Conservation (phyloP, 495 filamentous ascomycete genomes). For the Glutinoglossum americanum region DNA sequence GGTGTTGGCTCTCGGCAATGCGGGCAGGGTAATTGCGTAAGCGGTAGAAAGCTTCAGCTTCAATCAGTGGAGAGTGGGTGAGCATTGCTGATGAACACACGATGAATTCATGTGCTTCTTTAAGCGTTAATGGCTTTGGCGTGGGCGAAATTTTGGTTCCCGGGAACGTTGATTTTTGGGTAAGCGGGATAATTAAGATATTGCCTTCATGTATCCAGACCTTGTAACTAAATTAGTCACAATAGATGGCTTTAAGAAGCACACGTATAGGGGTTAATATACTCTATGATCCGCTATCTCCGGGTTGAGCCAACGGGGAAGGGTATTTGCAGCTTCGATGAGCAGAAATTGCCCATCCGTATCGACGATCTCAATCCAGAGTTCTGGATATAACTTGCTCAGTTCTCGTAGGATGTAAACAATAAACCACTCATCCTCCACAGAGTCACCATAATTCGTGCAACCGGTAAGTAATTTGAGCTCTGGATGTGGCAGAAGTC, state of each 20-base stretch:
- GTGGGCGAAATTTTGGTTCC: not conserved
- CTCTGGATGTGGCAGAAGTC: not conserved
- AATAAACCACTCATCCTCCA: constrained; percentile 94
- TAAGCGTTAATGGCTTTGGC: constrained; percentile 27
- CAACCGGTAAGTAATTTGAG: constrained; percentile 34
- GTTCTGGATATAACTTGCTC: constrained; percentile 43
- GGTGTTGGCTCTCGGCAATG: constrained; percentile 49
- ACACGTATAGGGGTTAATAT: not conserved
- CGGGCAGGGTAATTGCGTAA: constrained; percentile 60
- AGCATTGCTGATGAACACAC: constrained; percentile 26
- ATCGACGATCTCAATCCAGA: constrained; percentile 71
- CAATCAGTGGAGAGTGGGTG: constrained; percentile 44
- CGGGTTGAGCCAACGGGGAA: constrained; percentile 81
- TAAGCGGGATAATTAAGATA: constrained; percentile 3
- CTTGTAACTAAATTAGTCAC: constrained; percentile 1
- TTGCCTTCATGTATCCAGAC: constrained; percentile 17
- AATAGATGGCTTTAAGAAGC: constrained; percentile 12
- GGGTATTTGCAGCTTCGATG: constrained; percentile 72
- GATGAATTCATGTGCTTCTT: constrained; percentile 39
- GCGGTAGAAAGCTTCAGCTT: constrained; percentile 80
- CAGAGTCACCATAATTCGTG: constrained; percentile 76
- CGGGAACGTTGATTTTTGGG: not conserved
- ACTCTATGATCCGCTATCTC: constrained; percentile 73
- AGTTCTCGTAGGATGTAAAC: constrained; percentile 77
- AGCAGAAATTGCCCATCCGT: constrained; percentile 88